phyloP scores from a whole-genome alignment of 2,329 filamentous ascomycete genomes.

The Sporothrix brasiliensis region DNA sequence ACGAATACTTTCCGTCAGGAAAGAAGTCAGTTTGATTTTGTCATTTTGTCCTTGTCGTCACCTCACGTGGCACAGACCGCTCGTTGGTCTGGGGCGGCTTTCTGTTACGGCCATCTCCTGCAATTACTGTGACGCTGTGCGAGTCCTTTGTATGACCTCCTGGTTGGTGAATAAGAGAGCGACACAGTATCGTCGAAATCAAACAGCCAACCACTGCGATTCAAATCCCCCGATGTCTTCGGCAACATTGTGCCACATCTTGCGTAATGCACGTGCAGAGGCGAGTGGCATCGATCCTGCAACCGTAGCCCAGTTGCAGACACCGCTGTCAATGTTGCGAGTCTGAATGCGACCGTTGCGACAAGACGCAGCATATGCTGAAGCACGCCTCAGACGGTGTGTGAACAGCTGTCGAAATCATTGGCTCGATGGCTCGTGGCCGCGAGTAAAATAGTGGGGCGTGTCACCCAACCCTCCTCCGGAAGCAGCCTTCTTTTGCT shows the following conservation, averaged over 20 bases:
- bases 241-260: slow-evolving; percentile 18
- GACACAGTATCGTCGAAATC: neutral
- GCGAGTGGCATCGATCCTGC: slow-evolving; percentile 8
- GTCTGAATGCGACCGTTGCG: slow-evolving; percentile 1
- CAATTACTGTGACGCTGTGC: neutral
- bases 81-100: neutral
- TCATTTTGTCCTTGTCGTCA: neutral
- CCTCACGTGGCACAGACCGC: slow-evolving; percentile 11
- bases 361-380: no score
- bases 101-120: neutral
- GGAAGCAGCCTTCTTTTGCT: slow-evolving; percentile 20
- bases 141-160: neutral
- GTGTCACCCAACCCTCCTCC: neutral
- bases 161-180: slow-evolving; percentile 1
- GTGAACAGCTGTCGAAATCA: neutral
- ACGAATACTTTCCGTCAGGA: neutral
- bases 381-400: neutral
- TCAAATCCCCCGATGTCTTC: neutral
- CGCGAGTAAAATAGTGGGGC: slow-evolving; percentile 15
- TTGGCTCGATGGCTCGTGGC: neutral
- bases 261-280: slow-evolving; percentile 14
- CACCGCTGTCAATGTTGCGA: slow-evolving; percentile 2
- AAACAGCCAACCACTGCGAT: neutral
- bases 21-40: neutral
- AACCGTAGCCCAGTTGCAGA: neutral